Percentiles rank a stretch among this genome's conserved stretches.
Conservation (phyloP, 768 basidiomycete species). For the Trametes cingulata region DNA sequence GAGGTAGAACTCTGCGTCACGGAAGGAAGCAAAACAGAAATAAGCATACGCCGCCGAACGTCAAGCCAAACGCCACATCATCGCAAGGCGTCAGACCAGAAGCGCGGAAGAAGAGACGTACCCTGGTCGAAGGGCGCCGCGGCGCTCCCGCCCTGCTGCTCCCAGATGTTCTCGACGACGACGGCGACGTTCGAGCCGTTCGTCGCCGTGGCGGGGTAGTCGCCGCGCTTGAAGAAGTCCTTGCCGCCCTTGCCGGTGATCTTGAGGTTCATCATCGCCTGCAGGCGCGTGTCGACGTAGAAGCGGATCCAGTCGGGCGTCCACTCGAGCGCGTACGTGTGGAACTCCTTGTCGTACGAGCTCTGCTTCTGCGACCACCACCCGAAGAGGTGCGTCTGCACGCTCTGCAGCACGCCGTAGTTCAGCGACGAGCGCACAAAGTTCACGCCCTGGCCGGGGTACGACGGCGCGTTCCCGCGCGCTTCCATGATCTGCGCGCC, state of each 20-base stretch:
- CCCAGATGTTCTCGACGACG: conserved; percentile 51
- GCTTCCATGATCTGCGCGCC: conserved; percentile 51
- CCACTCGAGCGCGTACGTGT: conserved; percentile 62
- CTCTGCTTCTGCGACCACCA: conserved; percentile 46
- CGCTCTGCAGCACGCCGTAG: conserved; percentile 58
- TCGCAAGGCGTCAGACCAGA: background rate
- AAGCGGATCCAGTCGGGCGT: conserved; percentile 54
- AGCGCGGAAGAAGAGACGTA: conserved; percentile 26
- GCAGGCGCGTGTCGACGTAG: conserved; percentile 53
- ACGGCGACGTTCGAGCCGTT: conserved; percentile 43
- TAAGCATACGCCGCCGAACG: background rate
- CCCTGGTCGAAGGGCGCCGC: conserved; percentile 59
- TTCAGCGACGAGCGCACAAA: conserved; percentile 59
- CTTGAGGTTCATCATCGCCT: conserved; percentile 52
- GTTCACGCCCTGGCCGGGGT: conserved; percentile 45
- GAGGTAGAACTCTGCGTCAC: conserved; percentile 68
- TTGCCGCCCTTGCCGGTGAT: conserved; percentile 44
- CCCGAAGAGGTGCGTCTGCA: conserved; percentile 45
- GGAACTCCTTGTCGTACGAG: conserved; percentile 50
- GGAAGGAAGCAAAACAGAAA: background rate
- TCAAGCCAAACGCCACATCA: background rate
- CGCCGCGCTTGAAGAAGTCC: conserved; percentile 53
- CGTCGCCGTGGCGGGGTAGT: conserved; percentile 51
- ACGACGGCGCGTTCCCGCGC: conserved; percentile 47
- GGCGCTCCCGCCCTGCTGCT: conserved; percentile 42